Evolutionary conservation across 2,329 filamentous ascomycete genomes (phyloP).

Genomic region (Clonostachys chloroleuca): DNA sequence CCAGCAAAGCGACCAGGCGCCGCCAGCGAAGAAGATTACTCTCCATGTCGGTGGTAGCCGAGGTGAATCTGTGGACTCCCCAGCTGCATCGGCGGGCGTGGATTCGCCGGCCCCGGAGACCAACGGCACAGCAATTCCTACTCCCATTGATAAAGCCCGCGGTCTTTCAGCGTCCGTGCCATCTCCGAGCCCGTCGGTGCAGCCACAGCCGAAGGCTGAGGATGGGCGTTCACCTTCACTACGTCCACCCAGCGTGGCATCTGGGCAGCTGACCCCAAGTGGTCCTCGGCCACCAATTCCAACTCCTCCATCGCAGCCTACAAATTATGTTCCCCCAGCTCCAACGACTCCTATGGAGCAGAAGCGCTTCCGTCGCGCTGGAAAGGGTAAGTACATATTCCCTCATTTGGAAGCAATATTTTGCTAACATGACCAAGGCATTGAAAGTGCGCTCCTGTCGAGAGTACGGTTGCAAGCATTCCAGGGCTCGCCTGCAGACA

Average conservation of each 20-base stretch:
- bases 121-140: not conserved
- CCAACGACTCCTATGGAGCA: conserved; percentile 25
- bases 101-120: conserved; percentile 8
- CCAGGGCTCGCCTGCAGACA: not conserved
- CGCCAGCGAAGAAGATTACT: conserved; percentile 60
- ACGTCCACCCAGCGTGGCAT: conserved; percentile 7
- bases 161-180: conserved; percentile 4
- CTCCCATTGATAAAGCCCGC: conserved; percentile 27
- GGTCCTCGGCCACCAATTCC: not conserved
- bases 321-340: conserved; percentile 16
- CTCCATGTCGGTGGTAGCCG: conserved; percentile 60
- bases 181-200: not conserved
- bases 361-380: conserved; percentile 28
- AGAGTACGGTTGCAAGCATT: conserved; percentile 53
- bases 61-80: conserved; percentile 48
- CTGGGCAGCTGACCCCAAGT: conserved; percentile 1
- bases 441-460: conserved; percentile 61
- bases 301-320: conserved; percentile 6
- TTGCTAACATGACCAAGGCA: conserved; percentile 28
- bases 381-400: conserved; percentile 30
- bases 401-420: not conserved
- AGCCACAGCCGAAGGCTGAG: conserved; percentile 2
- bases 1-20: conserved; percentile 34
- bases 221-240: conserved; percentile 8
- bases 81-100: conserved; percentile 29